A percentile compares a stretch with the other conserved stretches of the same genome.
phyloP scores from a whole-genome alignment of 345 rosid genomes.

The Kernera saxatilis region DNA sequence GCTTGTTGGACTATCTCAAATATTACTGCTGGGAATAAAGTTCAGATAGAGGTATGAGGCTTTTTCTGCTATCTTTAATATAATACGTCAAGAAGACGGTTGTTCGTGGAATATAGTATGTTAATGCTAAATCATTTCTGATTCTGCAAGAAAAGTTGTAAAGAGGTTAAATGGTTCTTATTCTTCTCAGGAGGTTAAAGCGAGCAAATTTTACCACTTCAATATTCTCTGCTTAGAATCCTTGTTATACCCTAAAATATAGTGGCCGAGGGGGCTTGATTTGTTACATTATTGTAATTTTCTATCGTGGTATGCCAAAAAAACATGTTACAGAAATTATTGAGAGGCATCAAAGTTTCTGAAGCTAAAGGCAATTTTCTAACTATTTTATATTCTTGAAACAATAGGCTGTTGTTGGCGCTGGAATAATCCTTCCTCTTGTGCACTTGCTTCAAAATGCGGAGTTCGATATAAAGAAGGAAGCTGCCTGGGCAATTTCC shows the following conservation, averaged over 20 bases:
- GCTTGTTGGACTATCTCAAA: slow-evolving; percentile 95
- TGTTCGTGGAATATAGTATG: slow-evolving; percentile 13
- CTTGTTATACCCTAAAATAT: not conserved
- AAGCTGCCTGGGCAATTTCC: slow-evolving; percentile 89
- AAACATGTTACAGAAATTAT: not conserved
- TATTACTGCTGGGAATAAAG: slow-evolving; percentile 74
- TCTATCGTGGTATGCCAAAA: not conserved
- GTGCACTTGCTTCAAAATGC: slow-evolving; percentile 75
- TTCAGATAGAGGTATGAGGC: slow-evolving; percentile 67
- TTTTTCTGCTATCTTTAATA: not conserved
- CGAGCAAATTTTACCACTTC: not conserved
- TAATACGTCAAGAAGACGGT: not conserved
- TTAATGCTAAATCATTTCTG: not conserved
- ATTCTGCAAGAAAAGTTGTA: not conserved
- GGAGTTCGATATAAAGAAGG: slow-evolving; percentile 83
- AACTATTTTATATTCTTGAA: not conserved
- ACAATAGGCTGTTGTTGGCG: slow-evolving; percentile 64
- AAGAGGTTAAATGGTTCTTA: not conserved
- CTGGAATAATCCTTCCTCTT: slow-evolving; percentile 61
- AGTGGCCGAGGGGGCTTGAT: not conserved
- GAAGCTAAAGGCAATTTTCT: not conserved
- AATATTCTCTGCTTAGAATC: not conserved
- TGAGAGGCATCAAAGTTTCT: not conserved
- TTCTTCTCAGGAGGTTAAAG: not conserved
- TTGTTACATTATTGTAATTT: not conserved